Evolutionary conservation across 2,329 filamentous ascomycete genomes (phyloP).

Genomic region (Madurella mycetomatis): DNA sequence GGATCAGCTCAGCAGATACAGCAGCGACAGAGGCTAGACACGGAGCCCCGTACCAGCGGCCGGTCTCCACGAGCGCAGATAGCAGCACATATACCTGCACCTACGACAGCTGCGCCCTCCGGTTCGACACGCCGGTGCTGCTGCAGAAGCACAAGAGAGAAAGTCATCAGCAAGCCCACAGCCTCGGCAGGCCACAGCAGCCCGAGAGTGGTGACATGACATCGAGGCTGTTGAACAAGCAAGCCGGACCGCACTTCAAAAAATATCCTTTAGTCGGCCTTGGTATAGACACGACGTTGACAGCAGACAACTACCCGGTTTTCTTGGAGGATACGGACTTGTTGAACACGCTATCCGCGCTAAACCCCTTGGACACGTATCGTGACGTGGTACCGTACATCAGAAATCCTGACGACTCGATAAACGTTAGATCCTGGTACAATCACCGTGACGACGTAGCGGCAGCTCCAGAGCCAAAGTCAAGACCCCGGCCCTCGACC

Average conservation of each 20-base stretch:
- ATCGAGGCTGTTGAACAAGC: constrained; percentile 67
- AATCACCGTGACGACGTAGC: too few species aligned
- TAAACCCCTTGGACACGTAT: too few species aligned
- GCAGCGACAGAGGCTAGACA: constrained; percentile 31
- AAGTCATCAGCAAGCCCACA: constrained; percentile 73
- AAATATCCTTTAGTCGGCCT: too few species aligned
- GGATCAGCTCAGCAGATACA: constrained; percentile 42
- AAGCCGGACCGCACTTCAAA: constrained; percentile 91
- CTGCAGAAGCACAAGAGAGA: constrained; percentile 96
- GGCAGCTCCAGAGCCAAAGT: too few species aligned
- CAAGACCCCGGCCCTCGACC: too few species aligned
- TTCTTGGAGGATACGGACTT: too few species aligned
- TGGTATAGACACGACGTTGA: too few species aligned
- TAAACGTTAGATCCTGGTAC: too few species aligned
- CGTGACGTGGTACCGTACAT: too few species aligned
- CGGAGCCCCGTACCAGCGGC: constrained; percentile 42
- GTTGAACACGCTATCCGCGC: too few species aligned
- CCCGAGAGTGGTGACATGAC: constrained; percentile 36
- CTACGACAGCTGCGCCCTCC: constrained; percentile 81
- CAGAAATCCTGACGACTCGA: too few species aligned
- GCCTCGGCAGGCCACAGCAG: constrained; percentile 36
- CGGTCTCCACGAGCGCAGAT: constrained; percentile 64
- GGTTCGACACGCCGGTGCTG: constrained; percentile 81
- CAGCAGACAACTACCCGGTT: too few species aligned
- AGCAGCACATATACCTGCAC: constrained; percentile 93